These are phyloP conservation scores for Babesia ovata DNA, from an alignment of 169 alveolate species.

Conservation along the genomic window DNA sequence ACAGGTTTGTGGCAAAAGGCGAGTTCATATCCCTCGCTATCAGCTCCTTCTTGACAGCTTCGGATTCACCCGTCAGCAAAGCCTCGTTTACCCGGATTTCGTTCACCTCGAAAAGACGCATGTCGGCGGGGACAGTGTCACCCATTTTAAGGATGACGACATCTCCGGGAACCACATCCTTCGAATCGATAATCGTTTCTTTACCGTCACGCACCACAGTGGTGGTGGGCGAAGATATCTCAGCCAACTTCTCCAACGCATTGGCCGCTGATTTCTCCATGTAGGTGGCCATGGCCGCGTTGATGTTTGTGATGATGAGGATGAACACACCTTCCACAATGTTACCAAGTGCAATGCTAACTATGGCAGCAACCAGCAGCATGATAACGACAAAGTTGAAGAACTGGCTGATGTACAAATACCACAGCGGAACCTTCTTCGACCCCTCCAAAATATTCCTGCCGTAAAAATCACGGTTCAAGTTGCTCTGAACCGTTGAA, in stretches of 20 bases:
- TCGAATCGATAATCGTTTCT: slow-evolving; percentile 79
- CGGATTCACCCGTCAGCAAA: slow-evolving; percentile 92
- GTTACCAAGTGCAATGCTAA: slow-evolving; percentile 81
- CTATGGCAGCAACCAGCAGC: slow-evolving; percentile 83
- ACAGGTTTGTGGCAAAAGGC: slow-evolving; percentile 86
- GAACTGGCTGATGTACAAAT: slow-evolving; percentile 83
- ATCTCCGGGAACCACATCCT: slow-evolving; percentile 92
- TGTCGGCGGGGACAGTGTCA: slow-evolving; percentile 93
- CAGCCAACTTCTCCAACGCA: slow-evolving; percentile 89
- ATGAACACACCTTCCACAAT: slow-evolving; percentile 89
- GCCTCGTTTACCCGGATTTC: slow-evolving; percentile 93
- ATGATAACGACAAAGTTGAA: slow-evolving; percentile 82
- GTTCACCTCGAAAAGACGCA: slow-evolving; percentile 85
- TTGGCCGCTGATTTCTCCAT: slow-evolving; percentile 89
- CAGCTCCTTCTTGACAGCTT: slow-evolving; percentile 83
- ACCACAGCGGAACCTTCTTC: slow-evolving; percentile 82
- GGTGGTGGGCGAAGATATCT: slow-evolving; percentile 89
- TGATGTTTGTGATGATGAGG: slow-evolving; percentile 83
- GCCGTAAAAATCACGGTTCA: slow-evolving; percentile 82
- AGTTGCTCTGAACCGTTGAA: slow-evolving; percentile 73
- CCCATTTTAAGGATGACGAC: slow-evolving; percentile 88
- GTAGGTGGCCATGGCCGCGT: slow-evolving; percentile 90
- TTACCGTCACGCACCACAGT: slow-evolving; percentile 84
- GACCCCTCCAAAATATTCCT: slow-evolving; percentile 84
- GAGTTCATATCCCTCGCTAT: slow-evolving; percentile 75